A percentile compares a stretch with the other conserved stretches of the same genome.
Evolutionary conservation across 2,329 filamentous ascomycete species (phyloP).

Genomic region (Pseudogymnoascus sp.): DNA sequence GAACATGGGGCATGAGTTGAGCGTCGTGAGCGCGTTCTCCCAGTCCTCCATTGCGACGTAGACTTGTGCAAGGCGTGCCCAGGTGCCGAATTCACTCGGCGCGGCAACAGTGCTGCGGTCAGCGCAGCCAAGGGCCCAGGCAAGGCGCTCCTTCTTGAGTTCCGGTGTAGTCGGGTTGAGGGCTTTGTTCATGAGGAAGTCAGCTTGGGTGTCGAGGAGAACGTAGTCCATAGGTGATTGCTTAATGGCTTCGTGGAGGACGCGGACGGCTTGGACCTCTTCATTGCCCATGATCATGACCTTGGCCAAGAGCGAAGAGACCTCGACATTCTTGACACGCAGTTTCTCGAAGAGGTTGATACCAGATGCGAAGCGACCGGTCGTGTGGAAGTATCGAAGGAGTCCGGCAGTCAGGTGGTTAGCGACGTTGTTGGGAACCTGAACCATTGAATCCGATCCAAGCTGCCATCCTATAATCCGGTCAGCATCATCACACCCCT

Average conservation of each 20-base stretch:
- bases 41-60: constrained; percentile 93
- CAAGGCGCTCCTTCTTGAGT: constrained; percentile 58
- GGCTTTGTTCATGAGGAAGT: constrained; percentile 84
- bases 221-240: constrained; percentile 97
- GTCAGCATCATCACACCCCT: constrained; percentile 16
- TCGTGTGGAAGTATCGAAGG: constrained; percentile 90
- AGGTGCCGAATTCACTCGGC: constrained; percentile 94
- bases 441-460: constrained; percentile 92
- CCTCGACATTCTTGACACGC: constrained; percentile 80
- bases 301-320: constrained; percentile 83
- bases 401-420: constrained; percentile 94
- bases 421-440: constrained; percentile 92
- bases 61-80: constrained; percentile 87
- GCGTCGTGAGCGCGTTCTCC: constrained; percentile 87
- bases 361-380: constrained; percentile 85
- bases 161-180: constrained; percentile 45
- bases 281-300: constrained; percentile 93
- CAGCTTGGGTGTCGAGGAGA: constrained; percentile 87
- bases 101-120: constrained; percentile 92
- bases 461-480: constrained; percentile 70
- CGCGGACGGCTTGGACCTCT: constrained; percentile 87
- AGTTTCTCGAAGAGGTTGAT: constrained; percentile 98
- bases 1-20: constrained; percentile 99
- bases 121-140: constrained; percentile 84
- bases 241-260: constrained; percentile 80